These are phyloP conservation scores for Thielaviopsis ethacetica DNA, from an alignment of 2,329 filamentous ascomycete species.

Conservation along the genomic window DNA sequence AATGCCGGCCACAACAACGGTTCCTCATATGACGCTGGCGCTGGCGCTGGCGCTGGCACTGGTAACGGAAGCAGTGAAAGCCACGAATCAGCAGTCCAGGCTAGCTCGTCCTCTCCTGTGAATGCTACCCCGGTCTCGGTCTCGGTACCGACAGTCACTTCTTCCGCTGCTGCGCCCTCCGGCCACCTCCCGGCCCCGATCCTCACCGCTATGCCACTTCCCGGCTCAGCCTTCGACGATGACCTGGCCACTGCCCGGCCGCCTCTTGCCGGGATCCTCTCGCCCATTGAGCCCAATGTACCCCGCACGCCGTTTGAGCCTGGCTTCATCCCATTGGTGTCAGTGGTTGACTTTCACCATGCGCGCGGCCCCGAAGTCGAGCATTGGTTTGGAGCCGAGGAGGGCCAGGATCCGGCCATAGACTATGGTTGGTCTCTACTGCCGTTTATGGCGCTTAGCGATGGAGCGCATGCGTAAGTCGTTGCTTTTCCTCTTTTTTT, in stretches of 20 bases:
- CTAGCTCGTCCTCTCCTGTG: neutral
- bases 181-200: neutral
- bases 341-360: slow-evolving; percentile 74
- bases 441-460: slow-evolving; percentile 92
- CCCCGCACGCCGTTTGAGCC: slow-evolving; percentile 16
- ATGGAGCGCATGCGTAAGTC: slow-evolving; percentile 81
- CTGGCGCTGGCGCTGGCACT: neutral
- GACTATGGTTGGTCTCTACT: slow-evolving; percentile 84
- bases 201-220: neutral
- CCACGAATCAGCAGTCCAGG: neutral
- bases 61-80: neutral
- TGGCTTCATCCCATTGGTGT: slow-evolving; percentile 51
- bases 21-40: neutral
- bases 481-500: neutral
- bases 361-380: slow-evolving; percentile 84
- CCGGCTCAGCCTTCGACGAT: neutral
- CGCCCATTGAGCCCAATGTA: slow-evolving; percentile 10
- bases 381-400: slow-evolving; percentile 65
- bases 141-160: neutral
- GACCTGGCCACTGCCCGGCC: neutral
- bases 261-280: slow-evolving; percentile 1
- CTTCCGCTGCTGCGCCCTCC: neutral
- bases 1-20: neutral
- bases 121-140: neutral
- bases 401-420: slow-evolving; percentile 59